phyloP scores from a whole-genome alignment of 163 green algal species.

The Prototheca wickerhamii region DNA sequence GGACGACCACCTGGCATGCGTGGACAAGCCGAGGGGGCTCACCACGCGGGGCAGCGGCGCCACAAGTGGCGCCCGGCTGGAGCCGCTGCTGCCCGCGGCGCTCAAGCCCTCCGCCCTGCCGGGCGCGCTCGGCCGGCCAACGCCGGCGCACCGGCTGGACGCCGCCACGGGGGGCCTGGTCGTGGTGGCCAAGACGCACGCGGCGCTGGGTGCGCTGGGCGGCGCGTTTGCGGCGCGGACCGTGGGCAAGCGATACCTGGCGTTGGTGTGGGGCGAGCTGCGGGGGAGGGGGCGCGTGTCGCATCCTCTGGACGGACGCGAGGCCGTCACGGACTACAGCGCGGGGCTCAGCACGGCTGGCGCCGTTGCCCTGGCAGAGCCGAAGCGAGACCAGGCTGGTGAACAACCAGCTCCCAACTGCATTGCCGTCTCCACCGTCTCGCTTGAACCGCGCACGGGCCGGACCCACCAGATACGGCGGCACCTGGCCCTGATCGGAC shows the following conservation, averaged over 20 bases:
- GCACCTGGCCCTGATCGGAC: constrained; percentile 39
- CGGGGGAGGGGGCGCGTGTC: constrained; percentile 29
- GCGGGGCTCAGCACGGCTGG: background rate
- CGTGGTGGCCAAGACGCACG: constrained; percentile 50
- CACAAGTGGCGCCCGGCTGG: background rate
- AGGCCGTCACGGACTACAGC: constrained; percentile 30
- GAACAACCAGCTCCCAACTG: background rate
- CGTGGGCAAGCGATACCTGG: constrained; percentile 31
- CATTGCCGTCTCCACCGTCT: constrained; percentile 26
- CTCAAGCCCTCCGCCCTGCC: constrained; percentile 5
- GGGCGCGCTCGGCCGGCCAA: constrained; percentile 24
- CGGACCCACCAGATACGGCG: constrained; percentile 43
- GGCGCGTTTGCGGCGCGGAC: constrained; percentile 31
- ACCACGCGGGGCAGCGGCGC: constrained; percentile 1
- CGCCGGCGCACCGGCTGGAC: constrained; percentile 52
- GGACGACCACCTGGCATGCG: constrained; percentile 47
- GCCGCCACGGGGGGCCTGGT: constrained; percentile 50
- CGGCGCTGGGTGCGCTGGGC: constrained; percentile 28
- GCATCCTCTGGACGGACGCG: constrained; percentile 22
- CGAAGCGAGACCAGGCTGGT: background rate
- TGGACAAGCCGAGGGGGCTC: constrained; percentile 41
- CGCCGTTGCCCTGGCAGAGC: background rate
- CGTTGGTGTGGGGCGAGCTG: constrained; percentile 28
- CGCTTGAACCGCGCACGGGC: constrained; percentile 35
- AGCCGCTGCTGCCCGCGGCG: constrained; percentile 2